These are phyloP conservation scores for Aspergillus mulundensis DNA, from an alignment of 495 filamentous ascomycete genomes.

Conservation along the genomic window DNA sequence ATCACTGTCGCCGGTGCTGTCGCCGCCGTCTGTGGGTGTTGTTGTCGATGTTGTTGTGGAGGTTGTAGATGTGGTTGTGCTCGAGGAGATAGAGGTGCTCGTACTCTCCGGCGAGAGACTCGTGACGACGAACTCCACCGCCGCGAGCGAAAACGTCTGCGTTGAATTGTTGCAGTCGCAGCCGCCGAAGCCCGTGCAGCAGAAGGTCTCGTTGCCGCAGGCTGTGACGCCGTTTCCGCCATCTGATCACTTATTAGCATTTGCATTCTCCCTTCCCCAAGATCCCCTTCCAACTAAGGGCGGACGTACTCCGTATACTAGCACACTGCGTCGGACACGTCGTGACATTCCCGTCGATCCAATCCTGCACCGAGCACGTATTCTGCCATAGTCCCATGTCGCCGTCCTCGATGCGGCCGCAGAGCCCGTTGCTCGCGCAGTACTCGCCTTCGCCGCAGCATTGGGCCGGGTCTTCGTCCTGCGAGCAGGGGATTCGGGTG, in stretches of 20 bases:
- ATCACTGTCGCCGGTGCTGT: neutral
- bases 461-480: neutral
- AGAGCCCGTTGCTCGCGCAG: conserved; percentile 2
- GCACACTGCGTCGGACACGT: neutral
- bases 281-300: no score
- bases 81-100: neutral
- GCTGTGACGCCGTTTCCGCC: neutral
- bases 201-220: neutral
- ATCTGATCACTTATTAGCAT: neutral
- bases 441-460: neutral
- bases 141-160: neutral
- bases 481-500: neutral
- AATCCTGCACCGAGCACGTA: neutral
- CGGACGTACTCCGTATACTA: neutral
- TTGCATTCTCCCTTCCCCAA: no score
- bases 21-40: neutral
- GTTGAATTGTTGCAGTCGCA: conserved; percentile 8
- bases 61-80: neutral
- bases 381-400: neutral
- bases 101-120: neutral
- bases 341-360: neutral
- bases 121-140: neutral
- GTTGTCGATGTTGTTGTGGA: neutral
- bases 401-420: neutral
- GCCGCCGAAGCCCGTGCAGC: neutral